Evolutionary conservation across 106 monocot species (phyloP).

Genomic region (Allium fistulosum): DNA sequence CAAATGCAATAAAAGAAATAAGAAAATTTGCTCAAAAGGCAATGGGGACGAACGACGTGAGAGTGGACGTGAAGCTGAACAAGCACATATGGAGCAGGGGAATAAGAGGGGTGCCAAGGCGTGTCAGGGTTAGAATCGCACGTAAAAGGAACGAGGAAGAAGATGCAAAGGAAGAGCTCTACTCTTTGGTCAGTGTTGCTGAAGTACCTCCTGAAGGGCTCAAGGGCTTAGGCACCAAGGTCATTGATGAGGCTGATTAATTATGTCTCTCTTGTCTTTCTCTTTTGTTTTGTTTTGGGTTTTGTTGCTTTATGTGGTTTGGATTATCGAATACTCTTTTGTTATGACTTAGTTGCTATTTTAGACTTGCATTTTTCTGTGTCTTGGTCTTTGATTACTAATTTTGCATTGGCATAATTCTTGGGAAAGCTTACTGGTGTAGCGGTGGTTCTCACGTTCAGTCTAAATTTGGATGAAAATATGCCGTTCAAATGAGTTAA

Average conservation of each 20-base stretch:
- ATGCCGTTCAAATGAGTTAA: too few relatives aligned
- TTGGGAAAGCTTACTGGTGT: too few relatives aligned
- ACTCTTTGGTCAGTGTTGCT: conserved; percentile 43
- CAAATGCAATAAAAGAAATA: conserved; percentile 52
- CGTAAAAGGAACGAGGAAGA: conserved; percentile 59
- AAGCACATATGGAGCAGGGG: conserved; percentile 60
- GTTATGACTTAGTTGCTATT: too few relatives aligned
- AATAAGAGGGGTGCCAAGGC: conserved; percentile 43
- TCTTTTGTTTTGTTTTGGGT: too few relatives aligned
- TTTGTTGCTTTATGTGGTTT: too few relatives aligned
- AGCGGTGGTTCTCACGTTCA: too few relatives aligned
- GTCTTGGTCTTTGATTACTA: too few relatives aligned
- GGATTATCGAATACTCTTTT: too few relatives aligned
- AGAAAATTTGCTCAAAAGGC: conserved; percentile 54
- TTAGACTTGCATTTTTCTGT: too few relatives aligned
- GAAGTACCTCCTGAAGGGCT: conserved; percentile 49
- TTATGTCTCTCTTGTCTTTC: not conserved
- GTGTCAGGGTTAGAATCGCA: conserved; percentile 39
- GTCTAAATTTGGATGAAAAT: too few relatives aligned
- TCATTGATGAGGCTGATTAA: conserved; percentile 41
- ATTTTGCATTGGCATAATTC: too few relatives aligned
- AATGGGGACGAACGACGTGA: conserved; percentile 42
- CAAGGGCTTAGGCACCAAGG: conserved; percentile 46
- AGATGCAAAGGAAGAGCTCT: conserved; percentile 62
- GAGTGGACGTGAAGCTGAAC: conserved; percentile 53